Evolutionary conservation across 1,284 basidiomycete genomes (phyloP).

Genomic region (Microbotryomycetes sp.): DNA sequence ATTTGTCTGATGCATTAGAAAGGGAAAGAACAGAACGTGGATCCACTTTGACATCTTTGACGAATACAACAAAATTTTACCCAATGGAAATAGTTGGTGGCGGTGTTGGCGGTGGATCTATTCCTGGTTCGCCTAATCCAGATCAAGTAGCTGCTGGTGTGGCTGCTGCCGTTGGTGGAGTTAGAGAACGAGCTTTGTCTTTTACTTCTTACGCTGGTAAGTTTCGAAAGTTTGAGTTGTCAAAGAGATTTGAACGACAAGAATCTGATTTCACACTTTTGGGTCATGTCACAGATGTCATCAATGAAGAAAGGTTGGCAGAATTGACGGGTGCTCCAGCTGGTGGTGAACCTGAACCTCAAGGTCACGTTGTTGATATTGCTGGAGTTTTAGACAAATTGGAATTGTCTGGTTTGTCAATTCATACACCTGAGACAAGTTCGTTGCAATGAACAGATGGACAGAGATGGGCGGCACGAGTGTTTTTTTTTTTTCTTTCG

Average conservation of each 20-base stretch:
- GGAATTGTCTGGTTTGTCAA: not conserved
- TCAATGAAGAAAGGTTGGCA: conserved; percentile 32
- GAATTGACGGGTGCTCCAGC: conserved; percentile 26
- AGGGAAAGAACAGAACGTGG: conserved; percentile 22
- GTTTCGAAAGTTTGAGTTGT: not conserved
- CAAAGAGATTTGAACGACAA: not conserved
- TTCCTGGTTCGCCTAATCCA: not conserved
- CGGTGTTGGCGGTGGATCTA: not conserved
- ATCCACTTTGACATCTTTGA: not conserved
- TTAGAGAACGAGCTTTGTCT: conserved; percentile 7
- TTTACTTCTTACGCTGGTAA: conserved; percentile 25
- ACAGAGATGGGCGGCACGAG: no score
- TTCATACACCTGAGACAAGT: not conserved
- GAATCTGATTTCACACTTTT: not conserved
- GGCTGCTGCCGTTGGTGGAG: not conserved
- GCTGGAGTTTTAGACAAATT: not conserved
- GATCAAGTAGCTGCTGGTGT: not conserved
- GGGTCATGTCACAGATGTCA: conserved; percentile 13
- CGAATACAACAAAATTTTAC: not conserved
- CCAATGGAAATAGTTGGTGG: not conserved
- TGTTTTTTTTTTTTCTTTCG: no score
- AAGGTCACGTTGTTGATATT: not conserved
- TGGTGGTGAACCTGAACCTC: not conserved
- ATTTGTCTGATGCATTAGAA: conserved; percentile 28
- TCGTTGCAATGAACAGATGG: no score